A percentile compares a stretch with the other conserved stretches of the same genome.
These are phyloP conservation scores for Pythium guiyangense DNA, from an alignment of 352 stramenopile species.

Conservation along the genomic window DNA sequence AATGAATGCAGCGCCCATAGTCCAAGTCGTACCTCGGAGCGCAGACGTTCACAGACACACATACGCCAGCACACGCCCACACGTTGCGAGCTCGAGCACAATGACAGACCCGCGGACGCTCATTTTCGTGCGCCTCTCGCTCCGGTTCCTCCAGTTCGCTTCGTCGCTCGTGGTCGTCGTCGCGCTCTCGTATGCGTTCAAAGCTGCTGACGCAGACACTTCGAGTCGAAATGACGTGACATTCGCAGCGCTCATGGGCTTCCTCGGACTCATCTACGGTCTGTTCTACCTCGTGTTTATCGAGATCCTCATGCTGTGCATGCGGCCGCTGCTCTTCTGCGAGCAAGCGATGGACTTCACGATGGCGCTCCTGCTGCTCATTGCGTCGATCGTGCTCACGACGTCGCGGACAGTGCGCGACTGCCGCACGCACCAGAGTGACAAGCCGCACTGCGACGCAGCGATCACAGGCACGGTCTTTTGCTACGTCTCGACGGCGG, in stretches of 20 bases:
- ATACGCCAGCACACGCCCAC: not conserved
- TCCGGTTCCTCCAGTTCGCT: constrained; percentile 15
- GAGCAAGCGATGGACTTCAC: constrained; percentile 14
- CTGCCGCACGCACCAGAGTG: constrained; percentile 3
- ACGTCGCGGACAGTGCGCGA: constrained; percentile 3
- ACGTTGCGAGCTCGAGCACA: not conserved
- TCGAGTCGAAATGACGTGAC: constrained; percentile 8
- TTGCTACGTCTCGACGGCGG: constrained; percentile 5
- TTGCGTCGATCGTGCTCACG: constrained; percentile 14
- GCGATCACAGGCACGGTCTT: constrained; percentile 6
- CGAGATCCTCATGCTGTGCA: constrained; percentile 12
- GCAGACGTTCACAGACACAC: not conserved
- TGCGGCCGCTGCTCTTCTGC: constrained; percentile 14
- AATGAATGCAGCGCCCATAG: too few relatives aligned
- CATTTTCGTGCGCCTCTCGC: constrained; percentile 16
- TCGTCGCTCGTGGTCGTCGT: constrained; percentile 10
- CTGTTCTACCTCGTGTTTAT: constrained; percentile 16
- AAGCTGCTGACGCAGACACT: constrained; percentile 5
- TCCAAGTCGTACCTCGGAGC: too few relatives aligned
- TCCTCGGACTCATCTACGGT: constrained; percentile 13
- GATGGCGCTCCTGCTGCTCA: constrained; percentile 11
- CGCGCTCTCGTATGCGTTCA: constrained; percentile 4
- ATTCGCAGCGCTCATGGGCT: constrained; percentile 13
- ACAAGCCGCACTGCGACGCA: constrained; percentile 5
- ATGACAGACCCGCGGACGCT: constrained; percentile 10